phyloP scores from a whole-genome alignment of 495 filamentous ascomycete species.

The Trichoderma orchidacearum region DNA sequence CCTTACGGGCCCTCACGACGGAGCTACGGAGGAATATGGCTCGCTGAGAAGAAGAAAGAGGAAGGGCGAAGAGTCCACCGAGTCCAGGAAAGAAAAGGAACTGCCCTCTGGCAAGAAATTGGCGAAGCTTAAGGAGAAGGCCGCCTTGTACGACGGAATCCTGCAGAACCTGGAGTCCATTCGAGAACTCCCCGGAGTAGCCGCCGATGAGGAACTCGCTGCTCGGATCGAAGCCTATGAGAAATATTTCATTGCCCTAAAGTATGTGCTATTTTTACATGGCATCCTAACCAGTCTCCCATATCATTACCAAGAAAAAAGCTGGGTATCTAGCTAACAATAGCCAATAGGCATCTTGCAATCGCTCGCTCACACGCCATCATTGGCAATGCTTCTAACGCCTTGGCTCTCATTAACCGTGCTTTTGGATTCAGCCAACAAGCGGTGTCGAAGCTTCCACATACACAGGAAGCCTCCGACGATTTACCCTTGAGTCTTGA shows the following conservation, averaged over 20 bases:
- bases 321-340: neutral
- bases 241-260: constrained; percentile 77
- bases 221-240: constrained; percentile 63
- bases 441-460: constrained; percentile 22
- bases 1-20: constrained; percentile 67
- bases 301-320: neutral
- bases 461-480: constrained; percentile 12
- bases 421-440: constrained; percentile 42
- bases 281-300: neutral
- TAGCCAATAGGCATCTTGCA: constrained; percentile 52
- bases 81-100: constrained; percentile 20
- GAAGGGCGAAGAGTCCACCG: constrained; percentile 5
- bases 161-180: constrained; percentile 81
- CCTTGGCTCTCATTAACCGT: constrained; percentile 69
- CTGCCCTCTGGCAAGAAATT: constrained; percentile 29
- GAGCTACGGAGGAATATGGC: constrained; percentile 36
- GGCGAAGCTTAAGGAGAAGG: constrained; percentile 69
- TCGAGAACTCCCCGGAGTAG: constrained; percentile 78
- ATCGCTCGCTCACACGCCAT: constrained; percentile 76
- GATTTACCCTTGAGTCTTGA: constrained; percentile 5
- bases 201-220: constrained; percentile 67
- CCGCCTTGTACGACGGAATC: constrained; percentile 86
- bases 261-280: constrained; percentile 33
- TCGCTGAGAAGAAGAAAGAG: neutral
- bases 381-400: constrained; percentile 56